Base-by-base conservation (phyloP, 441 rosid genomes). In the Erodium moschatum region DNA sequence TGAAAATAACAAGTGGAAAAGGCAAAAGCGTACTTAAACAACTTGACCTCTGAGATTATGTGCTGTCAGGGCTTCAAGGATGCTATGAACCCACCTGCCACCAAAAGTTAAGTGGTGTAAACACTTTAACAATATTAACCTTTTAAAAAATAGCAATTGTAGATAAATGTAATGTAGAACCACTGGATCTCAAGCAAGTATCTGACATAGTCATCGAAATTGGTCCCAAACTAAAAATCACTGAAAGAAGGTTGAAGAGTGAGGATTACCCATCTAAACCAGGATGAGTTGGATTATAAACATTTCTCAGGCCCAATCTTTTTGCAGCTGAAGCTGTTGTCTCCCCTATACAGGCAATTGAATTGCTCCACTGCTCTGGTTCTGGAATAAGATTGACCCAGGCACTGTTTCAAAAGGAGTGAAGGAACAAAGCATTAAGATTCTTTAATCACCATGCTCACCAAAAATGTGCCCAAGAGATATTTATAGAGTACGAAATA, bases 291-390 rank as follows among this genome's bases (percentile, higher is more conserved):
- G 97, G 98, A 75, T 81, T 81, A 83, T 83, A 91, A 31, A 89
- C 91, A 69, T 82, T 82, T 79, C 76, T 80, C 73, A 91, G 75
- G 72, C 97, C 97, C 68, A 88, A 75, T 63, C 78, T 81, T 88
- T 78, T 84, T 61, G 97, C 96, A 74, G 89, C 96, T 12, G 80
- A 82, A 64, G 93, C 98, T 74, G 97, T 93, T 66, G 96, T 93
- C 85, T 91, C 97, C 52, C 98, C 98, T 40, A 93, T 91, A 73
- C 97, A 93, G 48, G 91, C 97, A 69, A 89, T 79, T 33, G 85
- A 85, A 75, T 85, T 85, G 74, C 75, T 76, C 87, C 93, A 88
- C 21, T 73, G 71, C 73, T 83, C 83, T 31, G 68, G 73, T 69
- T 89, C 85, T 66, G 83, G 72, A 74, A 87, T 81, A 69, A 93